Evolutionary conservation across 2,329 filamentous ascomycete genomes (phyloP).

Genomic region (Aspergillus puulaauensis): DNA sequence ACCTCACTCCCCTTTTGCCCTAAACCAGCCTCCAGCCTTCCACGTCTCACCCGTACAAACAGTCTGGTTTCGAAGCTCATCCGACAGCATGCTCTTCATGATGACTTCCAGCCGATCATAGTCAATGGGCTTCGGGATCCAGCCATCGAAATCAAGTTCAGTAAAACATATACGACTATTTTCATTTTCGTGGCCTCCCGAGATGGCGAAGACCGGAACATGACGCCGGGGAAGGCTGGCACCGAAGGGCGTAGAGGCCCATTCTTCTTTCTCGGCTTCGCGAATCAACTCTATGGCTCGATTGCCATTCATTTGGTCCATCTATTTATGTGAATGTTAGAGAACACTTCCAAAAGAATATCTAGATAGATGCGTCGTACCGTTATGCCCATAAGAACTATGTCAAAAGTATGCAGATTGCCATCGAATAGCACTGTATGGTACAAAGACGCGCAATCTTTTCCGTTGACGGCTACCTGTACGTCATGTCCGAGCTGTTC

Average conservation of each 20-base stretch:
- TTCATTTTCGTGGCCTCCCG: slow-evolving; percentile 69
- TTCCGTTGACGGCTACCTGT: slow-evolving; percentile 73
- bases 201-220: slow-evolving; percentile 81
- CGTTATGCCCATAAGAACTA: background rate
- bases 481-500: slow-evolving; percentile 74
- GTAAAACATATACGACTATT: slow-evolving; percentile 67
- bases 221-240: slow-evolving; percentile 34
- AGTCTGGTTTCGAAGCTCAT: slow-evolving; percentile 57
- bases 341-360: background rate
- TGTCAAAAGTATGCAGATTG: background rate
- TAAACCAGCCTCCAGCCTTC: slow-evolving; percentile 87
- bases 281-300: slow-evolving; percentile 82
- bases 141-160: slow-evolving; percentile 79
- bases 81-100: slow-evolving; percentile 66
- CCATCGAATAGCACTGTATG: background rate
- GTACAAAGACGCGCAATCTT: slow-evolving; percentile 61
- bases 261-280: slow-evolving; percentile 54
- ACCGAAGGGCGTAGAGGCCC: slow-evolving; percentile 30
- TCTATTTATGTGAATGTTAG: slow-evolving; percentile 52
- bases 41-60: slow-evolving; percentile 71
- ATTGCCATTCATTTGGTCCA: slow-evolving; percentile 87
- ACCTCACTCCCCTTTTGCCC: background rate
- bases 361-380: background rate
- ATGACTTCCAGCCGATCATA: slow-evolving; percentile 71
- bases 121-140: slow-evolving; percentile 85